Evolutionary conservation across 2,329 filamentous ascomycete genomes (phyloP).

Genomic region (Epichloe typhina): DNA sequence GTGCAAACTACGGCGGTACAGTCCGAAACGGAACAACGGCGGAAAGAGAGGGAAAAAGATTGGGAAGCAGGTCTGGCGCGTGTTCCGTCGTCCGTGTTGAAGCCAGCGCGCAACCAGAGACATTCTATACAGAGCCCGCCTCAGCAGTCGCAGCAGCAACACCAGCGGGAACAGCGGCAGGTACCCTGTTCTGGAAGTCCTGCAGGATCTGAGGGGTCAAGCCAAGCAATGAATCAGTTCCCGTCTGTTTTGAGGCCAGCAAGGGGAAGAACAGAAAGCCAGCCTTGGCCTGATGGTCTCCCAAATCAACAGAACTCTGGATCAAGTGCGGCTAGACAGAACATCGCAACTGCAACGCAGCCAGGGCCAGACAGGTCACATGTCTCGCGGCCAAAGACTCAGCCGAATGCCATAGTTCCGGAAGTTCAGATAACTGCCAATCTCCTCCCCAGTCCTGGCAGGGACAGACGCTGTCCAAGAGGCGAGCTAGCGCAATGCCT

Average conservation of each 20-base stretch:
- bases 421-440: too few species aligned
- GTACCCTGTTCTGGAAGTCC: not conserved
- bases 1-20: not conserved
- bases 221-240: constrained; percentile 4
- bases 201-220: not conserved
- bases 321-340: not conserved
- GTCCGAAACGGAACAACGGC: not conserved
- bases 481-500: too few species aligned
- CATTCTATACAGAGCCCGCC: not conserved
- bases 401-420: too few species aligned
- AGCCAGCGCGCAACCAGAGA: constrained; percentile 4
- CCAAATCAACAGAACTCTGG: not conserved
- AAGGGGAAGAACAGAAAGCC: constrained; percentile 4
- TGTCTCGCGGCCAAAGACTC: too few species aligned
- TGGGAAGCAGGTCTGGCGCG: not conserved
- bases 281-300: not conserved
- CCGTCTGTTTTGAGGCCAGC: constrained; percentile 10
- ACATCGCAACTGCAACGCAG: too few species aligned
- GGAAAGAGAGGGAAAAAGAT: not conserved
- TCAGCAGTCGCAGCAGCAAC: not conserved
- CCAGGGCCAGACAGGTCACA: too few species aligned
- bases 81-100: constrained; percentile 6
- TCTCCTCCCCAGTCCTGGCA: too few species aligned
- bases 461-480: too few species aligned
- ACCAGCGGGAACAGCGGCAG: not conserved